These are phyloP conservation scores for Aspergillus incahuasiensis DNA, from an alignment of 495 filamentous ascomycete genomes.

Conservation along the genomic window DNA sequence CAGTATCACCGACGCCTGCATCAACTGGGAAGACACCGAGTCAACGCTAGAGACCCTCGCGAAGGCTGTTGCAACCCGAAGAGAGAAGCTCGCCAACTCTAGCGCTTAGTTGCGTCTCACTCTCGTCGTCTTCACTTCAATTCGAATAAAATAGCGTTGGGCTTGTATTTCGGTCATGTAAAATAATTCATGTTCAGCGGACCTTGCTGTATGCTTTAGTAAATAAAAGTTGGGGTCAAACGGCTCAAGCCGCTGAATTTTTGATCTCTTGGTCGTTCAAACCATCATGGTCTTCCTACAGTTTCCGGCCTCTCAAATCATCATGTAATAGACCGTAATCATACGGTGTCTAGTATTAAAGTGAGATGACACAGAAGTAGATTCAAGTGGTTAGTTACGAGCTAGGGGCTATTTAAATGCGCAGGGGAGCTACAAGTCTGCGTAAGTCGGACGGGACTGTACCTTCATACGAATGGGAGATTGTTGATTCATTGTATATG, in stretches of 20 bases:
- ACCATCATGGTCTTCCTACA: not conserved
- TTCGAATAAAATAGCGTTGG: not conserved
- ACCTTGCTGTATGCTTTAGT: not conserved
- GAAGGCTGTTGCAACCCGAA: slow-evolving; percentile 62
- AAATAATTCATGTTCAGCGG: slow-evolving; percentile 1
- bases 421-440: not conserved
- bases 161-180: slow-evolving; percentile 5
- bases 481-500: not conserved
- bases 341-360: not conserved
- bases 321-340: too few relatives aligned
- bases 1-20: slow-evolving; percentile 97
- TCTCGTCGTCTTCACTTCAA: not conserved
- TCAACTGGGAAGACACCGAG: slow-evolving; percentile 91
- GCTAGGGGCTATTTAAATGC: not conserved
- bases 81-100: slow-evolving; percentile 27
- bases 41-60: slow-evolving; percentile 73
- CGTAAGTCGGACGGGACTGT: too few relatives aligned
- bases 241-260: too few relatives aligned
- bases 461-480: too few relatives aligned
- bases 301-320: too few relatives aligned
- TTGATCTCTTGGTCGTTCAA: too few relatives aligned
- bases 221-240: not conserved
- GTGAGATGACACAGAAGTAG: too few relatives aligned
- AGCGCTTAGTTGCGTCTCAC: not conserved
- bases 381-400: too few relatives aligned